Base-by-base conservation (phyloP, 192 early-diverging fungal species). In the Pilobolus umbonatus region DNA sequence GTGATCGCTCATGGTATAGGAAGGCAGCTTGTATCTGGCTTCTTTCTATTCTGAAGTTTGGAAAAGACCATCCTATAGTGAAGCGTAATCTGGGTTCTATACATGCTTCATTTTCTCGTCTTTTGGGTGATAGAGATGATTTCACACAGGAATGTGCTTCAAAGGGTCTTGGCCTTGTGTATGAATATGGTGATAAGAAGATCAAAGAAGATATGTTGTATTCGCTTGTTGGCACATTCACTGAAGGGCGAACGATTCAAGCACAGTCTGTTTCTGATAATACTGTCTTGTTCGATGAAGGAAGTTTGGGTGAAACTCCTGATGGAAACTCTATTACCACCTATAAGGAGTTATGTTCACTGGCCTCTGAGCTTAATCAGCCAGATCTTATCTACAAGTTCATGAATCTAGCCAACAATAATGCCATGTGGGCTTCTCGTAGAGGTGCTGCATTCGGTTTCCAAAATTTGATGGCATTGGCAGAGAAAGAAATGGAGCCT, bases 301-400 rank as follows among this genome's bases (percentile, higher is more conserved):
- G 80, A 17, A 65, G 81, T 7, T 63, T 94, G 5, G 92, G 92
- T 3, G 66, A 77, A 19, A 70, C 92, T 4, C 92, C 92, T 5
- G 91, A 88, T 47, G 92, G 89, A 2, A 79, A 74, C 17, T 69
- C 71, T 0, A 73, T 86, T 52, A 79, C 86, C 7, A 89, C 86
- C 3, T 91, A 88, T 64, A 81, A 88, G 68, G 87, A 84, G 19
- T 80, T 98, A 29, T 76, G 92, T 44, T 90, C 88, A 2, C 75
- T 98, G n/a, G 93, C 95, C 0, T 84, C 86, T 14, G 95, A 95
- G 38, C 83, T 98, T 81, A 94, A 92, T 53, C 91, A 95, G 40
- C 93, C 95, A 3, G 90, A 95, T 47, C 74, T 98, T 14, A 89
- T 95, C 5, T 96, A 95, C 72, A 88, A 89, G 57, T 92, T 98